Evolutionary conservation across 2,329 filamentous ascomycete genomes (phyloP), one percentile per base, ranked within the genome.

Genomic region (Epichloe hybrida): DNA sequence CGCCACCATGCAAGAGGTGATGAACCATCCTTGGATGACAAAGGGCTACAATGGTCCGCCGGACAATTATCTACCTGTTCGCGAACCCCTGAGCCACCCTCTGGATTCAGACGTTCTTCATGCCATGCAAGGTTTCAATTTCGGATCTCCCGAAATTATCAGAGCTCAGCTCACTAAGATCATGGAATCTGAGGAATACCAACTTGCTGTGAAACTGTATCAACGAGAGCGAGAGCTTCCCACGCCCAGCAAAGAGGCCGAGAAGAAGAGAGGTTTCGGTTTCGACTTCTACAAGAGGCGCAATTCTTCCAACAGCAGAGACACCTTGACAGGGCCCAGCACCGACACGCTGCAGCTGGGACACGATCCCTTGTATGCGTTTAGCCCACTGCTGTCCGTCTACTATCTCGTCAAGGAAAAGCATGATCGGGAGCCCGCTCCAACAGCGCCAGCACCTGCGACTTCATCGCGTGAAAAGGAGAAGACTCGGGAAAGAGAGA

Each of bases 321-420:
- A 97, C 63, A 95, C 89, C 3, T 72, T 98, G 55, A 80, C 77
- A 5, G 84, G 83, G 1, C 84, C 87, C n/a, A 97, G 91, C 48
- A 80, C 82, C 1, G 93, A 98, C 65, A 86, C 85, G 4, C 74
- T 97, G 17, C 82, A 88, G 56, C 71, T 91, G 36, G 89, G 89
- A 11, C 80, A 79, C 51, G 93, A 98, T 61, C 90, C 93, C 1
- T 71, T 95, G 52, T 97, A 97, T 65, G 93, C 93, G 4, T 98
- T 87, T 65, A 91, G 86, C 59, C 93, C 93, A 7, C 73, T 97
- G 13, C 75, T 97, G 7, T 97, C 93, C 1, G 84, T 98, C 13
- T 98, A 98, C 67, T 95, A 95, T 61, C 77, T 98, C 3, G 93
- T 95, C n/a, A 84, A 81, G 58, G 93, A 98, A 71, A 97, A 97